Evolutionary conservation across 257 asterid species (phyloP), one percentile per base, ranked within the genome.

Genomic region (Asclepias syriaca): DNA sequence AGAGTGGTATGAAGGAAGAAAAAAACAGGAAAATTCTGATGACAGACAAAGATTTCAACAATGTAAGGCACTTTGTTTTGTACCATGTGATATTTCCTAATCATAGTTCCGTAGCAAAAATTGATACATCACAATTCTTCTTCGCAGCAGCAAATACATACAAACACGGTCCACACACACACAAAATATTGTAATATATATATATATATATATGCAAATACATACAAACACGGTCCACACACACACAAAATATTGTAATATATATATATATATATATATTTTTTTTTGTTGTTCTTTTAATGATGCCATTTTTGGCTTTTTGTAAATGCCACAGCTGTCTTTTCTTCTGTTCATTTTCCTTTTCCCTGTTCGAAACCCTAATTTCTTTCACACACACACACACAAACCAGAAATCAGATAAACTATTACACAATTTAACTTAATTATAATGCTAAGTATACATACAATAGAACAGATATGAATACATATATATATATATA

Each of bases 281-380:
- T 2, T 29, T 29, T 58, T 29, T 58, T 59, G n/a, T n/a, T n/a
- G 68, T 45, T 7, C 32, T 45, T 19, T 19, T 57, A 24, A 70
- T 71, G 56, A 9, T 8, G 46, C n/a, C 37, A 70, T 21, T 56
- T 45, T 58, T 45, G 75, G 60, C 67, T 58, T 45, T 60, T 57
- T 58, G 40, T 45, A 16, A 6, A 59, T 45, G 22, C 65, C 21
- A 71, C 34, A 71, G 53, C 49, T 71, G 77, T 49, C 53, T 65
- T 57, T 48, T 27, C 10, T 48, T 54, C 11, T 29, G 69, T 56
- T 68, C 46, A 37, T 37, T 68, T 56, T 45, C 61, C 61, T 65
- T 43, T 43, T 5, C 21, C 37, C 40, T 14, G 10, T 32, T 29
- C 0, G 18, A 48, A n/a, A 46, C 27, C 27, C 68, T 37, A 61